Conservation (phyloP, 2,329 filamentous ascomycete genomes). For the Tolypocladium tundrense region DNA sequence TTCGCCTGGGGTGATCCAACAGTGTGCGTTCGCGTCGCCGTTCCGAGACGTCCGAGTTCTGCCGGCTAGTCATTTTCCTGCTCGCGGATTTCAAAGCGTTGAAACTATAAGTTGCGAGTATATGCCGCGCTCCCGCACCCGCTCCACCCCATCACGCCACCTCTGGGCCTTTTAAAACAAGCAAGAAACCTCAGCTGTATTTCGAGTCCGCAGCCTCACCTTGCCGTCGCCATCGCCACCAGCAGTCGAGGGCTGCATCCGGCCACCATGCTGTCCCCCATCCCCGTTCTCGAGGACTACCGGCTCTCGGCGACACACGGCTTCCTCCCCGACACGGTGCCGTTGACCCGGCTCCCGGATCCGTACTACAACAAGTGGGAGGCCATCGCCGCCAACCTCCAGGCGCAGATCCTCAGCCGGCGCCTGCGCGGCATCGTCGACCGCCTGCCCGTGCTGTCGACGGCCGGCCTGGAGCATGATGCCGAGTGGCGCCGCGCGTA, state of each 20-base stretch:
- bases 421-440: conserved; percentile 73
- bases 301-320: conserved; percentile 69
- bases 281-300: conserved; percentile 63
- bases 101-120: background rate
- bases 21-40: background rate
- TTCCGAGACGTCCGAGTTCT: background rate
- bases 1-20: background rate
- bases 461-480: conserved; percentile 68
- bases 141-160: background rate
- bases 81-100: background rate
- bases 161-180: background rate
- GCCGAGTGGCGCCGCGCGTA: conserved; percentile 93
- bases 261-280: conserved; percentile 43
- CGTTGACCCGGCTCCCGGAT: conserved; percentile 71
- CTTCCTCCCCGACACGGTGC: conserved; percentile 76
- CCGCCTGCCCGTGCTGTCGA: conserved; percentile 72
- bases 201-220: background rate
- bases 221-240: background rate
- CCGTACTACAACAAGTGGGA: conserved; percentile 96
- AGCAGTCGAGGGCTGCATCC: background rate
- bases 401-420: conserved; percentile 75
- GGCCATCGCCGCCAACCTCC: conserved; percentile 72
- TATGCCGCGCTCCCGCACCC: background rate
- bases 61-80: background rate
- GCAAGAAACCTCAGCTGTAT: background rate